Evolutionary conservation across 306 rosid genomes (phyloP).

Genomic region (Arachis stenosperma): DNA sequence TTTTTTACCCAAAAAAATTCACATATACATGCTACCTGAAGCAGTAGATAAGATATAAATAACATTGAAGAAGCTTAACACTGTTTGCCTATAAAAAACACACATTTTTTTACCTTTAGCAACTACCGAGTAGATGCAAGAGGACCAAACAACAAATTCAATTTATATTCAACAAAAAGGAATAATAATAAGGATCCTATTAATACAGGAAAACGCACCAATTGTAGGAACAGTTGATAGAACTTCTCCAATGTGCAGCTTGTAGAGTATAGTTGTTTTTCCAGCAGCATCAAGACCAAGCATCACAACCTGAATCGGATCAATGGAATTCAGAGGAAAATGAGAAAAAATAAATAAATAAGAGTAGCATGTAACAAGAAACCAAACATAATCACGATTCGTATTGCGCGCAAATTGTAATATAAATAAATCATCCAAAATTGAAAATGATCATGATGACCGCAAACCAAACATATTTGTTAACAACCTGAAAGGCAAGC

Average conservation of each 20-base stretch:
- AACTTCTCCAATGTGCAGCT: slow-evolving; percentile 97
- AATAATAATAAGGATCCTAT: background rate
- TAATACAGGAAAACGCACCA: slow-evolving; percentile 55
- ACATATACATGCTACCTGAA: too few species aligned
- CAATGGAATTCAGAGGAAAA: background rate
- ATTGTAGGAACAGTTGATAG: slow-evolving; percentile 94
- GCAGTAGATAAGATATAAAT: slow-evolving; percentile 5
- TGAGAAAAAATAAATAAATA: too few species aligned
- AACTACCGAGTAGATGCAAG: background rate
- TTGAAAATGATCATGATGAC: background rate
- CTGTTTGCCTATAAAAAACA: background rate
- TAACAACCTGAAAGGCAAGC: background rate
- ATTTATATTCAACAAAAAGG: background rate
- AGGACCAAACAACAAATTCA: background rate
- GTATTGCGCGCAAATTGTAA: background rate
- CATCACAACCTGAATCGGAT: slow-evolving; percentile 82
- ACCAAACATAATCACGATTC: background rate
- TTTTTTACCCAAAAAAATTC: too few species aligned
- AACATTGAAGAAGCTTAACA: slow-evolving; percentile 19
- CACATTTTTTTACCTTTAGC: slow-evolving; percentile 12
- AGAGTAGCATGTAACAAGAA: too few species aligned
- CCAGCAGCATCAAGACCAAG: slow-evolving; percentile 99
- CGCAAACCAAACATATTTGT: background rate
- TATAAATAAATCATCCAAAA: background rate
- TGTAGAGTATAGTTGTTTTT: slow-evolving; percentile 89